A percentile compares a stretch with the other conserved stretches of the same genome.
phyloP scores from a whole-genome alignment of 2,329 filamentous ascomycete species.

The Apiospora aurea region DNA sequence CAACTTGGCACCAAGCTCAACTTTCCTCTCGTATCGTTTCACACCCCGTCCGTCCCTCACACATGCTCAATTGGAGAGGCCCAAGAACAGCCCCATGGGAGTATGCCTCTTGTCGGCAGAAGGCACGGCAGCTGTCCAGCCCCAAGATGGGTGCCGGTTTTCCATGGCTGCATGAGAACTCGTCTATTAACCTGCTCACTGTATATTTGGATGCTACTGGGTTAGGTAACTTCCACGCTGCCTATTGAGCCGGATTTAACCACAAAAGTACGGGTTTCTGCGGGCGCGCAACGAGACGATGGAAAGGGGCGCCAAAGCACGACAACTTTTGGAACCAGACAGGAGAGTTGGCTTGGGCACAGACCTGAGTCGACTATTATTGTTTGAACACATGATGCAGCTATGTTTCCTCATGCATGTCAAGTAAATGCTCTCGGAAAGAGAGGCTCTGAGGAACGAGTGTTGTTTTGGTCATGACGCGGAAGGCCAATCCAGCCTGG shows the following conservation, averaged over 20 bases:
- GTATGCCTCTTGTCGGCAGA: background rate
- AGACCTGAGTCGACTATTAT: background rate
- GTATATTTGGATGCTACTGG: background rate
- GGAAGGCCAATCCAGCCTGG: background rate
- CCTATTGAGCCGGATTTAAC: constrained; percentile 4
- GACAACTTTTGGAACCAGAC: background rate
- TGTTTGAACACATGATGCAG: no score
- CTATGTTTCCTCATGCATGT: no score
- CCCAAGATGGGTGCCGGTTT: background rate
- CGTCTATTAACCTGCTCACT: background rate
- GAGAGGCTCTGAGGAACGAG: background rate
- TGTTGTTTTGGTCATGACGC: background rate
- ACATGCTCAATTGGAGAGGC: no score
- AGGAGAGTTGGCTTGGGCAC: background rate
- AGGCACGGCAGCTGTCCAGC: background rate
- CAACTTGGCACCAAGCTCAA: background rate
- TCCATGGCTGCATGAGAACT: background rate
- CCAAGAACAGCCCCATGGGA: background rate
- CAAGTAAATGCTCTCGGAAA: background rate
- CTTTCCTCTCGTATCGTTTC: background rate
- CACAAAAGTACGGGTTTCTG: background rate
- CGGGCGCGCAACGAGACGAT: background rate
- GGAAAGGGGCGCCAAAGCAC: background rate
- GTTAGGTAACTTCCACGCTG: background rate
- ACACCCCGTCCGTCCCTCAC: background rate